Conservation (phyloP, 768 basidiomycete species). For the Pleurotus salmoneostramineus region DNA sequence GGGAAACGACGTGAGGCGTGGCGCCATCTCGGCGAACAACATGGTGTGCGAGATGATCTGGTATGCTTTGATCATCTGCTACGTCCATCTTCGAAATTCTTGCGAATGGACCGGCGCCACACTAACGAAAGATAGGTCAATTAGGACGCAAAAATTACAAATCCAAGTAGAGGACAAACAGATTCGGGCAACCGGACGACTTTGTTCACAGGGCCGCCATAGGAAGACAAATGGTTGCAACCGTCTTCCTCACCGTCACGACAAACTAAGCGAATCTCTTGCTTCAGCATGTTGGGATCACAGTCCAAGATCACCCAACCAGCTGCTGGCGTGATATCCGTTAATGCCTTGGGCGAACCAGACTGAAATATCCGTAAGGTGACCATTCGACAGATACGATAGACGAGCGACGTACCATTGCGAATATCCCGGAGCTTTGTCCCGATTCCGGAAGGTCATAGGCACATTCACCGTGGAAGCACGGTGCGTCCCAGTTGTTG, state of each 20-base stretch:
- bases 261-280: not conserved
- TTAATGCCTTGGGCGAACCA: not conserved
- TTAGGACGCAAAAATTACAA: not conserved
- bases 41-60: not conserved
- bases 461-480: slow-evolving; percentile 2
- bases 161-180: not conserved
- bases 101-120: not conserved
- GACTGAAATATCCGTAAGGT: not conserved
- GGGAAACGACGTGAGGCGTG: not conserved
- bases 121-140: not conserved
- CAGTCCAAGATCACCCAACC: slow-evolving; percentile 2
- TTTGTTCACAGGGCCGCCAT: not conserved
- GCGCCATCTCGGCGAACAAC: not conserved
- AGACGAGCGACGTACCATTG: not conserved
- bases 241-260: not conserved
- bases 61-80: not conserved
- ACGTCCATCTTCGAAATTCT: not conserved
- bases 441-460: not conserved
- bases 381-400: not conserved
- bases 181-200: not conserved
- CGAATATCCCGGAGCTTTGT: not conserved
- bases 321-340: slow-evolving; percentile 1
- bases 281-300: not conserved
- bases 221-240: not conserved
- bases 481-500: not conserved